A percentile compares a stretch with the other conserved stretches of the same genome.
Conservation (phyloP, 1,284 basidiomycete genomes). For the Coriolopsis trogii region DNA sequence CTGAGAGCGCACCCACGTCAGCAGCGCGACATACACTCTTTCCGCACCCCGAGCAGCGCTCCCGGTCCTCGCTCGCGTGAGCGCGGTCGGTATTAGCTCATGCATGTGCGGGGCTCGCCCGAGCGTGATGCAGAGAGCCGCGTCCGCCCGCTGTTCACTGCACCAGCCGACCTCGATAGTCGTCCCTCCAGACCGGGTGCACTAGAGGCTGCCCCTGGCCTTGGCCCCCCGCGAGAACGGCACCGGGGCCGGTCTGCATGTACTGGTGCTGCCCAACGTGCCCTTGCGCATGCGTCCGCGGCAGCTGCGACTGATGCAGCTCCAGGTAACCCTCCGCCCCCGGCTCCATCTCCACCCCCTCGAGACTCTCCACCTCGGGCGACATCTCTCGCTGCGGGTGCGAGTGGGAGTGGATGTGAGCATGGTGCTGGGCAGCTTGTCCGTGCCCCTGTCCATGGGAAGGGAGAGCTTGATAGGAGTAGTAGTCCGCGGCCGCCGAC, state of each 20-base stretch:
- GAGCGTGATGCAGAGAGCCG: background rate
- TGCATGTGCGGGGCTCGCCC: too few relatives aligned
- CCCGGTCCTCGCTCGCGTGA: too few relatives aligned
- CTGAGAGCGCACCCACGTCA: too few relatives aligned
- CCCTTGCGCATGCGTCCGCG: conserved; percentile 6
- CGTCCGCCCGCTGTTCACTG: conserved; percentile 11
- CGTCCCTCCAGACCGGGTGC: conserved; percentile 18
- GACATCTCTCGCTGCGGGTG: conserved; percentile 14
- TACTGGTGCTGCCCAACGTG: conserved; percentile 9
- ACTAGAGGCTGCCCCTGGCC: too few relatives aligned
- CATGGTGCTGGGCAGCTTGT: background rate
- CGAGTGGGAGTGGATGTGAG: background rate
- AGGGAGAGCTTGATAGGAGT: conserved; percentile 7
- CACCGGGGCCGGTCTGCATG: conserved; percentile 12
- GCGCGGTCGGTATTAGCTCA: too few relatives aligned
- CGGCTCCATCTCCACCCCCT: background rate
- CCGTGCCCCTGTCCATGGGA: background rate
- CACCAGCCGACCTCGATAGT: conserved; percentile 16
- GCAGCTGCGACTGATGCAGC: conserved; percentile 23
- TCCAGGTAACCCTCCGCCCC: conserved; percentile 9
- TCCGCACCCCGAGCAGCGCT: too few relatives aligned
- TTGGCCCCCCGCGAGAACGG: background rate
- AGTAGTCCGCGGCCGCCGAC: background rate
- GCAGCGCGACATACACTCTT: too few relatives aligned
- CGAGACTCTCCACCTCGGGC: conserved; percentile 6